These are phyloP conservation scores for Astrocystis sublimbata DNA, from an alignment of 495 filamentous ascomycete genomes.

Conservation along the genomic window DNA sequence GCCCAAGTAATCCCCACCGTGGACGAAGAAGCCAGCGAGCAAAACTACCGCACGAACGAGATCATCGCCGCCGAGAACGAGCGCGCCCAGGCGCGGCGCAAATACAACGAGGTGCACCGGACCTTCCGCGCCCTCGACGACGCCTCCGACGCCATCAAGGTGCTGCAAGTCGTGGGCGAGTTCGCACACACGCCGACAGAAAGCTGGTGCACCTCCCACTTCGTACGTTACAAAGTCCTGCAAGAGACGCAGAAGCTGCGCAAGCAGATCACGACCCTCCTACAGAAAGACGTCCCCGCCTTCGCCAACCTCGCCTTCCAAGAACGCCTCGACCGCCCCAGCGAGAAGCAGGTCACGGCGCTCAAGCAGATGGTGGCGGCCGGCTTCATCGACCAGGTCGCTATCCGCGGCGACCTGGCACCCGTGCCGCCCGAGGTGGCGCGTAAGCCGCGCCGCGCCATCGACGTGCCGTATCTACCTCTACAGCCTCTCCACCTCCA, in stretches of 20 bases:
- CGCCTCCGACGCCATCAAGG: conserved; percentile 84
- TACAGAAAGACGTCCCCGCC: conserved; percentile 71
- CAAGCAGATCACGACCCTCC: conserved; percentile 76
- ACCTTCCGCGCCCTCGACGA: conserved; percentile 80
- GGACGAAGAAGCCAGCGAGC: conserved; percentile 41
- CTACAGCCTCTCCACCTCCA: conserved; percentile 63
- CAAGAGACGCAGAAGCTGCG: conserved; percentile 83
- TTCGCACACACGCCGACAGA: conserved; percentile 68
- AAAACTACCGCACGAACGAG: conserved; percentile 61
- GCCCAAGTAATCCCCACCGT: conserved; percentile 66
- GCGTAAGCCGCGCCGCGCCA: conserved; percentile 74
- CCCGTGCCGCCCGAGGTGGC: conserved; percentile 69
- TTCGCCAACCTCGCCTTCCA: conserved; percentile 59
- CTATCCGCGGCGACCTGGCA: conserved; percentile 85
- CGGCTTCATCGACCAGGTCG: conserved; percentile 93
- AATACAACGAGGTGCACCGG: conserved; percentile 74
- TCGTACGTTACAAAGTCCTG: conserved; percentile 81
- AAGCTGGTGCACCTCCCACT: conserved; percentile 76
- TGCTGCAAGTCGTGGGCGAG: conserved; percentile 83
- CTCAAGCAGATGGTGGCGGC: conserved; percentile 89
- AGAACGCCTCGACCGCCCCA: conserved; percentile 67
- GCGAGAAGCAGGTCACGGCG: conserved; percentile 69
- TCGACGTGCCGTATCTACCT: conserved; percentile 87
- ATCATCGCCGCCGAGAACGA: conserved; percentile 68
- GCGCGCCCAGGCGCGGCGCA: conserved; percentile 63